Conservation (phyloP, 768 basidiomycete genomes). For the Dentipellis fragilis region DNA sequence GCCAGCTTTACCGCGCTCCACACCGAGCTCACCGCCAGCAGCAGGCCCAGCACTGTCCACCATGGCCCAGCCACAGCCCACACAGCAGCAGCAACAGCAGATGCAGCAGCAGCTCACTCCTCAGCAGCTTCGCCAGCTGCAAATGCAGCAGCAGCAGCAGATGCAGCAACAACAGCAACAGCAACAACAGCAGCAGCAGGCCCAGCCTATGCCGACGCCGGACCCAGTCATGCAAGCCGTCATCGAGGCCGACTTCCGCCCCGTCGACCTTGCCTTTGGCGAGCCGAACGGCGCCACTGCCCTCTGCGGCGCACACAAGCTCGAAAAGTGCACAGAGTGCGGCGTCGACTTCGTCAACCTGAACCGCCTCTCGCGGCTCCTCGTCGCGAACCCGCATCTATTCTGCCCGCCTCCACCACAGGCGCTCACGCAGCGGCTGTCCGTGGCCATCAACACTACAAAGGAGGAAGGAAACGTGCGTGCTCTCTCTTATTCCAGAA, state of each 20-base stretch:
- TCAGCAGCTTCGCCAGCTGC: slow-evolving; percentile 15
- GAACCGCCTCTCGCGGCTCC: slow-evolving; percentile 67
- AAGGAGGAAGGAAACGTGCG: slow-evolving; percentile 96
- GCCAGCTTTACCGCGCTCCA: not conserved
- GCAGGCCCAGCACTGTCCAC: not conserved
- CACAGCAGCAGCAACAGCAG: not conserved
- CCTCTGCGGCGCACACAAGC: slow-evolving; percentile 56
- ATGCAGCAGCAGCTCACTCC: slow-evolving; percentile 28
- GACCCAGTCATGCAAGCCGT: slow-evolving; percentile 68
- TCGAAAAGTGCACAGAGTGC: slow-evolving; percentile 69
- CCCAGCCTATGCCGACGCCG: slow-evolving; percentile 37
- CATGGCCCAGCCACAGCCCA: not conserved
- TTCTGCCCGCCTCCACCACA: slow-evolving; percentile 77
- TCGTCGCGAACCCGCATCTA: slow-evolving; percentile 59
- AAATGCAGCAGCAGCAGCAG: slow-evolving; percentile 27
- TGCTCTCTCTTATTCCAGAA: slow-evolving; percentile 11
- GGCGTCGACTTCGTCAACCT: slow-evolving; percentile 61
- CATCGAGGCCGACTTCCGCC: slow-evolving; percentile 64
- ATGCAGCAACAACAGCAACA: slow-evolving; percentile 22
- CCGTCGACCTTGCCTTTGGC: slow-evolving; percentile 44
- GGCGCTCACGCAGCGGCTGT: slow-evolving; percentile 64
- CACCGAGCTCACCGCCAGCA: not conserved
- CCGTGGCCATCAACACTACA: slow-evolving; percentile 60
- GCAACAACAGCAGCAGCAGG: slow-evolving; percentile 27
- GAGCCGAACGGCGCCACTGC: slow-evolving; percentile 43